Evolutionary conservation across 2,329 filamentous ascomycete genomes (phyloP), one percentile per base, ranked within the genome.

Genomic region (Fusarium kyushuense): DNA sequence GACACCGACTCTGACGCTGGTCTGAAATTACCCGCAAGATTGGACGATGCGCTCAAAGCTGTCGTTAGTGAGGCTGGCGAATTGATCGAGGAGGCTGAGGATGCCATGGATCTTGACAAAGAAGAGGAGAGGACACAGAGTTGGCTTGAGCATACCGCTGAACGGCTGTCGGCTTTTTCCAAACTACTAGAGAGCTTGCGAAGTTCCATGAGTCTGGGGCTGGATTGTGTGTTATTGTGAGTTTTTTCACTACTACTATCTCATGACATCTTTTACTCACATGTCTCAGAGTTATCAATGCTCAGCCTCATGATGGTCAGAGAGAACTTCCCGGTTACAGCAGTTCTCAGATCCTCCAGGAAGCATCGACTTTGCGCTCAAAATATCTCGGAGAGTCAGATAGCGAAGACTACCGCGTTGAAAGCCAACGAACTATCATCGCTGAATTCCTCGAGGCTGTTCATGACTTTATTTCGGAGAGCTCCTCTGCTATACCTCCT

Each of bases 261-360:
- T 6, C 3, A 16, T 23, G 3, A 19, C 3, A 5, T 2, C 16
- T 4, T 4, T 17, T 12, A 25, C 64, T 71, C 16, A 74, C 49
- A 32, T 23, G 21, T 16, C 16, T 5, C 5, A 74, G 70, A 36
- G 66, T 57, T 29, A 72, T 71, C 59, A 74, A 73, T 47, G 63
- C 68, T 45, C 66, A 67, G 45, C 72, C 73, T 38, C 42, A 63
- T 35, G 54, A 61, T 19, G 52, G 43, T 17, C 48, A 63, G 19
- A 40, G 57, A 38, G 71, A 73, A 29, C 73, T 76, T 30, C 74
- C 74, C 0, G 68, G 72, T 0, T 76, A 76, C 30, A 69, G 67
- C 56, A 72, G 67, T 60, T 72, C 72, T 12, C 74, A 76, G 60
- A 70, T 76, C 6, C 60, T 75, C 1, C 69, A 74, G 27, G 72